Base-by-base conservation (phyloP, 768 basidiomycete species). In the Chlorophyllum brunneum region DNA sequence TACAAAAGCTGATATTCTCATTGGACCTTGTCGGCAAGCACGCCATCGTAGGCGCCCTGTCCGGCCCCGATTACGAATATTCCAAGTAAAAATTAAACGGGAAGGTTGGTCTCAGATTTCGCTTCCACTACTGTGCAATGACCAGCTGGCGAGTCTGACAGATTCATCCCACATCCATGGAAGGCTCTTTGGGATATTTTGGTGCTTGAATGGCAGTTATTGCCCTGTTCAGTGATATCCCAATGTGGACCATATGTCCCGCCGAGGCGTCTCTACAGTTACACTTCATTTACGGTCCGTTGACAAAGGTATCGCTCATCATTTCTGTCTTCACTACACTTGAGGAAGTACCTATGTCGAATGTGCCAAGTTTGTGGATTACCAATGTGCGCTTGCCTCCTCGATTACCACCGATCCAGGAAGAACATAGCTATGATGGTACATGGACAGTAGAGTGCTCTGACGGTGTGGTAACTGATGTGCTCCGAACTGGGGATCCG, bases 371-470 rank as follows among this genome's bases (percentile, higher is more conserved):
- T 37, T 51, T 59, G 27, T 42, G 56, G 49, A 47, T 62, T 20
- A 57, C 30, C 40, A 62, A 62, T 44, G 57, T 56, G 27, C 52
- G 44, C 20, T 44, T 62, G 29, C 51, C 58, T 22, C 56, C 51
- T 27, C 31, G 51, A 59, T 42, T 47, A 43, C 43, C 23, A 30
- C 39, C 44, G 20, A 18, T 13, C 13, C 26, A n/a, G 11, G 51
- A 37, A 15, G 42, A 30, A 38, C 15, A 27, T 27, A 31, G 26
- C 5, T 36, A 44, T 57, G 44, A 54, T 43, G 41, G 41, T 49
- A 33, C 51, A 23, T 64, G 63, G 63, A 54, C 51, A 9, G 54
- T 64, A 44, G 54, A 64, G 54, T 61, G 61, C 56, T 52, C 46
- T 39, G 57, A 29, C 15, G 58, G 59, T 39, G 49, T 57, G 44